Base-by-base conservation (phyloP, 352 stramenopile species). In the Pythium sp. region DNA sequence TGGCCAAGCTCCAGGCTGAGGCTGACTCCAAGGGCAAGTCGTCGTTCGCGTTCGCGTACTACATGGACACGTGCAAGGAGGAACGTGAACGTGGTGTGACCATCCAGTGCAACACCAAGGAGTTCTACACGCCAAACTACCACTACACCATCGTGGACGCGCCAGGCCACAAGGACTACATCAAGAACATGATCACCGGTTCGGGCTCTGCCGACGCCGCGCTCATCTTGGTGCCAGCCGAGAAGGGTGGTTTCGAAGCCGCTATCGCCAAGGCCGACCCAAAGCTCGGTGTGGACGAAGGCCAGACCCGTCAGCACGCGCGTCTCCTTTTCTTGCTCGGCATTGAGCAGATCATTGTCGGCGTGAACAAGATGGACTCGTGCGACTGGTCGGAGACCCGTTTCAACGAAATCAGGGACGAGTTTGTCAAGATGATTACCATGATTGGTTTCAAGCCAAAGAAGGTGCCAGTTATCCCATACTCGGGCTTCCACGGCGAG, bases 121-220 rank as follows among this genome's bases (percentile, higher is more conserved):
- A 99, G 82, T 99, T 99, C 83, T 89, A 99, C 82, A 98, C 97
- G 32, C 78, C 89, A 57, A 98, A 99, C 75, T 99, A 94, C 87
- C 83, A 96, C 80, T 99, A 98, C 81, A 99, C 97, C 67, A 89
- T 99, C 69, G 99, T 99, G 83, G 97, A 99, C 89, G 92, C 95
- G 61, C 98, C 98, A 49, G 97, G 97, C 46, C 97, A 99, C 86
- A 87, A 96, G 80, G 97, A 99, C 81, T 99, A 99, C 87, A 99
- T 99, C 81, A 99, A 99, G 93, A 99, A 99, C 83, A 99, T 99
- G 97, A 99, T 99, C 77, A 99, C 97, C 36, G 97, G 97, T 67
- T 98, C 97, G 22, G 98, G 92, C 71, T 97, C 99, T 83, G 97
- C 97, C 9, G 97, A 99, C 86, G 94, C 97, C 63, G 97, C 97